These are phyloP conservation scores for Linum trigynum DNA, from an alignment of 345 rosid genomes.

Conservation along the genomic window DNA sequence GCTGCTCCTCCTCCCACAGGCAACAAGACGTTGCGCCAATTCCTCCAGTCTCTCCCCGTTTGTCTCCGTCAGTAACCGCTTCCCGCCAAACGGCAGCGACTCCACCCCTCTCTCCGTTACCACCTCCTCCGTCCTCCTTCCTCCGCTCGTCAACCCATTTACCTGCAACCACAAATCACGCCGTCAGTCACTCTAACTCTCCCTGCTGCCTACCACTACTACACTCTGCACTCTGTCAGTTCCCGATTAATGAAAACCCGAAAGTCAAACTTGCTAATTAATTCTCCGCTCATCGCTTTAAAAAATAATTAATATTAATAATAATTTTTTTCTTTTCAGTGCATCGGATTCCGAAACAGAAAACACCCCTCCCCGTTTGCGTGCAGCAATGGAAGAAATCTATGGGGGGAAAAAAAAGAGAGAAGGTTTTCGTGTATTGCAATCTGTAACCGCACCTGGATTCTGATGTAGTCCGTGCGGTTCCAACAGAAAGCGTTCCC, in stretches of 20 bases:
- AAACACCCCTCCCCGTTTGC: not conserved
- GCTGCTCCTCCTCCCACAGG: conserved; percentile 59
- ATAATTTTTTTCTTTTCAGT: not conserved
- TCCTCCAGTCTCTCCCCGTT: conserved; percentile 69
- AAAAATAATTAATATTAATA: too few species aligned
- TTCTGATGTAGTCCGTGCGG: conserved; percentile 83
- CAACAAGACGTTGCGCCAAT: conserved; percentile 77
- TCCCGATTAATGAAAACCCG: not conserved
- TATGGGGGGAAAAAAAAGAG: not conserved
- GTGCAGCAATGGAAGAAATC: conserved; percentile 7
- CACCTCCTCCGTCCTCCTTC: conserved; percentile 39
- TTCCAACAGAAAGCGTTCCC: conserved; percentile 95
- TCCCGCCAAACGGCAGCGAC: conserved; percentile 85
- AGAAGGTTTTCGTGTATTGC: too few species aligned
- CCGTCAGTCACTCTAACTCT: conserved; percentile 19
- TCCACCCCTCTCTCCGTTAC: conserved; percentile 72
- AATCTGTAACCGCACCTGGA: conserved; percentile 46
- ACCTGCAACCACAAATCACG: conserved; percentile 35
- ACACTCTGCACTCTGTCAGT: not conserved
- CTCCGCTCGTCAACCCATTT: conserved; percentile 40
- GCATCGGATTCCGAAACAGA: not conserved
- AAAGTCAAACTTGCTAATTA: not conserved
- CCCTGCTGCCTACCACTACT: not conserved
- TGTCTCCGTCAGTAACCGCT: conserved; percentile 73
- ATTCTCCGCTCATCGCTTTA: not conserved